Base-by-base conservation (phyloP, 148 eudicot species). In the Beta vulgaris region DNA sequence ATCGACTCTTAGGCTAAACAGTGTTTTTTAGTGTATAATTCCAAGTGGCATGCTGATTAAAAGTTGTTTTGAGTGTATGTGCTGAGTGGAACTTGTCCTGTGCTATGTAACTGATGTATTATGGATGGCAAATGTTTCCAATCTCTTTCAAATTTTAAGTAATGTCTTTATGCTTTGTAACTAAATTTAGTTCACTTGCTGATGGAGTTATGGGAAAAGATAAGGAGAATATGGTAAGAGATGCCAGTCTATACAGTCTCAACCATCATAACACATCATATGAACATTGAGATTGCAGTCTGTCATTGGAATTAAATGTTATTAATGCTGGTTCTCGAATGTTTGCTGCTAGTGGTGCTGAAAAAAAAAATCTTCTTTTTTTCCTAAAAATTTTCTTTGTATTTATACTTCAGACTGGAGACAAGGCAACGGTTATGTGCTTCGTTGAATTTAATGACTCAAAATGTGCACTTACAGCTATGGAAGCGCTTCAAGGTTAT, bases 401-500 rank as follows among this genome's bases (percentile, higher is more conserved):
- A 15, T 40, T 25, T 34, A 49, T 4, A 31, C 64, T 85, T 90
- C 91, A 94, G 98, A 88, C 79, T 82, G 95, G 95, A 75, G 98
- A 90, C 76, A 94, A 90, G 86, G 95, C 93, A 71, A 77, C 78
- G 85, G 98, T 94, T 60, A 80, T 91, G 77, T 94, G 98, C 83
- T 94, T 94, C 72, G 97, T 94, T 28, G 98, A 91, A 82, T 93
- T 93, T 68, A 73, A 78, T 61, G 91, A 91, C 84, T 81, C 95
- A 13, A 90, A 86, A 72, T 91, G 97, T 78, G 98, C 98, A 60
- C 83, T 84, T 79, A 90, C 97, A 77, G 98, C 98, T 79, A 77
- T 90, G 93, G 93, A 91, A 68, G 98, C 98, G 43, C 94, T 93
- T 71, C 94, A 93, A 90, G 98, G 98, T 93, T 67, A 67, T 69